Conservation (phyloP, 768 basidiomycete species). For the Mycena sanguinolenta region DNA sequence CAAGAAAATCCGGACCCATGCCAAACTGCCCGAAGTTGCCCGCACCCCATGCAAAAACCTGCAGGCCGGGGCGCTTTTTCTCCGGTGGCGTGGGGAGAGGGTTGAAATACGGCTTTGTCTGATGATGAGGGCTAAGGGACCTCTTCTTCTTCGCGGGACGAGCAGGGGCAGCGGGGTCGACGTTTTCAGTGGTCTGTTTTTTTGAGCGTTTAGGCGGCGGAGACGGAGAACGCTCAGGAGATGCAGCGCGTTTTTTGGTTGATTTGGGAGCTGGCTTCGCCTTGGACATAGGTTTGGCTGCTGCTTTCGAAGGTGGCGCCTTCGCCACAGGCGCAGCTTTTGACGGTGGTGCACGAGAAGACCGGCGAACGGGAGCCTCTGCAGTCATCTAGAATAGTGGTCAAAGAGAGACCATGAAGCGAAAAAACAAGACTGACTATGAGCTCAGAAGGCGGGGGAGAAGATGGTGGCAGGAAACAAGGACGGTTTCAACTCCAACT, state of each 20-base stretch:
- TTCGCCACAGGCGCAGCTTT: slow-evolving; percentile 50
- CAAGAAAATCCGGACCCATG: slow-evolving; percentile 81
- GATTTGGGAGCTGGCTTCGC: slow-evolving; percentile 50
- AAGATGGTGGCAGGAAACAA: slow-evolving; percentile 29
- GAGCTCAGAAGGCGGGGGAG: slow-evolving; percentile 40
- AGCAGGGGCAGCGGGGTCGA: slow-evolving; percentile 60
- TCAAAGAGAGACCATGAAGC: neutral
- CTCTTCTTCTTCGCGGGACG: slow-evolving; percentile 45
- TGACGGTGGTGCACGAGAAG: slow-evolving; percentile 64
- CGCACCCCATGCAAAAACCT: slow-evolving; percentile 90
- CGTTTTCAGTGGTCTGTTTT: slow-evolving; percentile 53
- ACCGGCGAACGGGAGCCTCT: slow-evolving; percentile 62
- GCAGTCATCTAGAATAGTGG: slow-evolving; percentile 24
- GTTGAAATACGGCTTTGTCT: slow-evolving; percentile 73
- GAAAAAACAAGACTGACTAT: slow-evolving; percentile 1
- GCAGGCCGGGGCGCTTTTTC: slow-evolving; percentile 72
- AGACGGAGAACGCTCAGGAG: slow-evolving; percentile 57
- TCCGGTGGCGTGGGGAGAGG: slow-evolving; percentile 71
- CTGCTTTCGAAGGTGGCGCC: slow-evolving; percentile 49
- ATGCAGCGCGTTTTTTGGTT: slow-evolving; percentile 65
- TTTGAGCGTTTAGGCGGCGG: slow-evolving; percentile 66
- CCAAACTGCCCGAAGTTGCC: slow-evolving; percentile 98
- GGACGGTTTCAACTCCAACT: neutral
- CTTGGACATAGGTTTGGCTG: slow-evolving; percentile 50
- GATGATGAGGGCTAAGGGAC: slow-evolving; percentile 50